A percentile compares a stretch with the other conserved stretches of the same genome.
These are phyloP conservation scores for Protea cynaroides DNA, from an alignment of 164 flowering plant genomes.

Conservation along the genomic window DNA sequence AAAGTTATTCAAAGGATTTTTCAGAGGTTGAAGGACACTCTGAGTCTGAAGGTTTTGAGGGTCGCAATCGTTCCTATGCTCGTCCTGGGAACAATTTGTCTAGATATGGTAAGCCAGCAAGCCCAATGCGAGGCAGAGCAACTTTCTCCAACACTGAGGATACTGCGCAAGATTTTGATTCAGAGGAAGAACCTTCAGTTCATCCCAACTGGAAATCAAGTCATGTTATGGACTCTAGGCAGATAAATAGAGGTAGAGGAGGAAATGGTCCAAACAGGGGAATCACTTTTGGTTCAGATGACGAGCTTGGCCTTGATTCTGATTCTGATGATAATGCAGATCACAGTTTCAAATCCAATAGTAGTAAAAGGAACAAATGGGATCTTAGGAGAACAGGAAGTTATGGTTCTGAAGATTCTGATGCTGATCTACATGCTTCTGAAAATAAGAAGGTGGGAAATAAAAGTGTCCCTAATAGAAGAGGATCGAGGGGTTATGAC, in stretches of 20 bases:
- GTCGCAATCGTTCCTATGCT: slow-evolving; percentile 7
- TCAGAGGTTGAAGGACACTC: slow-evolving; percentile 47
- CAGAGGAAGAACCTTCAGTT: slow-evolving; percentile 57
- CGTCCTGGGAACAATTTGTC: slow-evolving; percentile 11
- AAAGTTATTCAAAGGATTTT: slow-evolving; percentile 30
- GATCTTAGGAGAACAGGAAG: slow-evolving; percentile 15
- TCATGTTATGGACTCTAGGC: slow-evolving; percentile 46
- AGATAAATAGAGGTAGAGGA: slow-evolving; percentile 29
- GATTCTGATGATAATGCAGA: slow-evolving; percentile 38
- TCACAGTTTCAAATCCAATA: slow-evolving; percentile 21
- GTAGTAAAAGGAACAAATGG: slow-evolving; percentile 22
- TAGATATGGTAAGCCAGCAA: slow-evolving; percentile 21
- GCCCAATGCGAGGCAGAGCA: slow-evolving; percentile 15
- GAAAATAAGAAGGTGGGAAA: slow-evolving; percentile 27
- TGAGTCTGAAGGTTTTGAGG: slow-evolving; percentile 41
- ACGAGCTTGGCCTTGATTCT: slow-evolving; percentile 37
- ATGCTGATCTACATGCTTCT: slow-evolving; percentile 19
- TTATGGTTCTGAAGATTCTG: slow-evolving; percentile 32
- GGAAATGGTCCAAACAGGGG: slow-evolving; percentile 26
- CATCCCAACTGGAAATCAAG: slow-evolving; percentile 62
- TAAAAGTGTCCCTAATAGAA: slow-evolving; percentile 18
- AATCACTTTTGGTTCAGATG: slow-evolving; percentile 48
- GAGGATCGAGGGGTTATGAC: slow-evolving; percentile 19
- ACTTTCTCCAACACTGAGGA: slow-evolving; percentile 36
- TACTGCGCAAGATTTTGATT: slow-evolving; percentile 35